Evolutionary conservation across 106 monocot genomes (phyloP), one percentile per base, ranked within the genome.

Genomic region (Dioscorea dumetorum): DNA sequence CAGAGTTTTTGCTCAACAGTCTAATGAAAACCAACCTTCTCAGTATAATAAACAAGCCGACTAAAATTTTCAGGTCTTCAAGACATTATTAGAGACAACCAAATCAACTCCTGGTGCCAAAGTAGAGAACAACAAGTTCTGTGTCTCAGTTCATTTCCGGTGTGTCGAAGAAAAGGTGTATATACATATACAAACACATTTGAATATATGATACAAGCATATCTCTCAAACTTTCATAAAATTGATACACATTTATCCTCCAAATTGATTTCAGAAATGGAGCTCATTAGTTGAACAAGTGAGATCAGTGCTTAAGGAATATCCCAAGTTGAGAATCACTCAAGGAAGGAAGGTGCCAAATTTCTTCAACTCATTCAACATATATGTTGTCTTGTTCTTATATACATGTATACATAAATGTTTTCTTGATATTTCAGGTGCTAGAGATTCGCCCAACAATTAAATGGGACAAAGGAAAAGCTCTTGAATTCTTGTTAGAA

Each of bases 381-480:
- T 10, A 1, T 28, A 3, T 28, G 28, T 3, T 28, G 28, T 28
- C 28, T 28, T 28, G 28, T 28, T 28, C 28, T 28, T 28, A 28
- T 28, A 28, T 3, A 28, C 41, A 8, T 6, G 5, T 41, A 8
- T 0, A 41, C 0, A 41, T 3, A 10, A 6, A 41, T 41, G 41
- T 41, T 41, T 41, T 41, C 6, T 41, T 41, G 41, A 41, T 5
- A 6, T 41, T 41, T 6, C 10, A 41, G 41, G 41, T 41, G 10
- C 5, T 88, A 23, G 88, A 88, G 78, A 84, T 88, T 48, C 75
- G 88, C 16, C 88, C 88, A 5, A 63, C 75, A 65, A 82, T 88
- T n/a, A 79, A 81, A 32, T 88, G 88, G 88, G 88, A 88, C 82
- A 88, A 88, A 54, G 88, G 88, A 28, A 84, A 84, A 78, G 88